phyloP scores from a whole-genome alignment of 106 monocot species.

The Apostasia shenzhenica region DNA sequence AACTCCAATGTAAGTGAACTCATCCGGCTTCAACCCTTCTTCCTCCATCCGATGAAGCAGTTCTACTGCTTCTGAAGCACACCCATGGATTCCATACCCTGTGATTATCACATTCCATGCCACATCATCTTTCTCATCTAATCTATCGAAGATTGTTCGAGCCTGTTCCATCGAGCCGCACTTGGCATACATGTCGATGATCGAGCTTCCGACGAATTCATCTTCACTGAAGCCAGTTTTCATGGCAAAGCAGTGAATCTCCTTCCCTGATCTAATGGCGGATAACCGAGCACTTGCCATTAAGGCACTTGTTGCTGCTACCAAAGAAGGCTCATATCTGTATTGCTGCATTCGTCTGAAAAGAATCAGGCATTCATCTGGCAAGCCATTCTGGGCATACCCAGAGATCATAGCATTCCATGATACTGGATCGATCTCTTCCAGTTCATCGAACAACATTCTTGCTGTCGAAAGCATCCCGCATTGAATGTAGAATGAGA shows the following conservation, averaged over 20 bases:
- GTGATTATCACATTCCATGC: slow-evolving; percentile 51
- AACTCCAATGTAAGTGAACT: slow-evolving; percentile 42
- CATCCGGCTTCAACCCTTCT: slow-evolving; percentile 32
- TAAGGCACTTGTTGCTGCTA: slow-evolving; percentile 37
- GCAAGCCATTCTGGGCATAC: slow-evolving; percentile 38
- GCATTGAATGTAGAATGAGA: slow-evolving; percentile 60
- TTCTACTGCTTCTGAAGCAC: slow-evolving; percentile 27
- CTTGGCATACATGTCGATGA: slow-evolving; percentile 76
- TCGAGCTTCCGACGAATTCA: slow-evolving; percentile 43
- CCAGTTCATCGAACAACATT: slow-evolving; percentile 33
- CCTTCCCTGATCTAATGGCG: slow-evolving; percentile 38
- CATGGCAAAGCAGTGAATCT: slow-evolving; percentile 46
- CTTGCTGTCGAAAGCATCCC: slow-evolving; percentile 23
- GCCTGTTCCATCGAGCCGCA: slow-evolving; percentile 57
- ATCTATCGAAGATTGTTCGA: slow-evolving; percentile 28
- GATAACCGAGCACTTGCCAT: slow-evolving; percentile 47
- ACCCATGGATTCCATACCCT: slow-evolving; percentile 47
- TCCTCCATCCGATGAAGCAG: slow-evolving; percentile 30
- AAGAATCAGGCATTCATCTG: slow-evolving; percentile 39
- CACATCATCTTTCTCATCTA: slow-evolving; percentile 45
- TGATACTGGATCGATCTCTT: slow-evolving; percentile 40
- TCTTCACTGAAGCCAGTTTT: slow-evolving; percentile 27
- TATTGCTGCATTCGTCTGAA: slow-evolving; percentile 36
- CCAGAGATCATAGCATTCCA: slow-evolving; percentile 78
- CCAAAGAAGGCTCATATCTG: slow-evolving; percentile 27